Conservation (phyloP, 2,329 filamentous ascomycete genomes). For the Alternaria brassicicola region DNA sequence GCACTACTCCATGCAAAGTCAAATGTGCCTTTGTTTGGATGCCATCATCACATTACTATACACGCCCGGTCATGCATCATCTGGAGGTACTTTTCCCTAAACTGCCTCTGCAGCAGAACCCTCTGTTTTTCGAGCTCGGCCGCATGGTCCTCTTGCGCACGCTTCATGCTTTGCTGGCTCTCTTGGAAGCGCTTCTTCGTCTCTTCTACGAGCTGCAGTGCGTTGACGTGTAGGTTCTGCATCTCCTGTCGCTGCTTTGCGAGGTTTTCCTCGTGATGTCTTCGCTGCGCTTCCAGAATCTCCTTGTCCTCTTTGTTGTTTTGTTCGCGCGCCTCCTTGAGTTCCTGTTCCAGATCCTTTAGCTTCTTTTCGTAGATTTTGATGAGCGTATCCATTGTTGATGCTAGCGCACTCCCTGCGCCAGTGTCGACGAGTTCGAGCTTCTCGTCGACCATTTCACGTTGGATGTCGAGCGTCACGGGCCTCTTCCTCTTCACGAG, state of each 20-base stretch:
- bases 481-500: slow-evolving; percentile 10
- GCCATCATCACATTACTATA: not conserved
- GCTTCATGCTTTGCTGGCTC: not conserved
- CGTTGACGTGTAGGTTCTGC: not conserved
- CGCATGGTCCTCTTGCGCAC: not conserved
- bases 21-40: too few relatives aligned
- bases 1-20: too few relatives aligned
- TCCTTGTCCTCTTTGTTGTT: not conserved
- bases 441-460: slow-evolving; percentile 20
- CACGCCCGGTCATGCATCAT: not conserved
- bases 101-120: not conserved
- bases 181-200: not conserved
- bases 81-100: not conserved
- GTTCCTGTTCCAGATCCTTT: not conserved
- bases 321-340: not conserved
- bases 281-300: not conserved
- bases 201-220: slow-evolving; percentile 7
- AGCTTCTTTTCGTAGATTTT: not conserved
- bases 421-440: slow-evolving; percentile 8
- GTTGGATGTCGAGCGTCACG: slow-evolving; percentile 18
- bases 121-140: not conserved
- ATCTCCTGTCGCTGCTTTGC: slow-evolving; percentile 4
- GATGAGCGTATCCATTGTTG: not conserved
- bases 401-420: slow-evolving; percentile 9
- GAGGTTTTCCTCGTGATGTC: not conserved